These are phyloP conservation scores for Pichia sp. DNA, from an alignment of 1,139 yeast genomes.

Conservation along the genomic window DNA sequence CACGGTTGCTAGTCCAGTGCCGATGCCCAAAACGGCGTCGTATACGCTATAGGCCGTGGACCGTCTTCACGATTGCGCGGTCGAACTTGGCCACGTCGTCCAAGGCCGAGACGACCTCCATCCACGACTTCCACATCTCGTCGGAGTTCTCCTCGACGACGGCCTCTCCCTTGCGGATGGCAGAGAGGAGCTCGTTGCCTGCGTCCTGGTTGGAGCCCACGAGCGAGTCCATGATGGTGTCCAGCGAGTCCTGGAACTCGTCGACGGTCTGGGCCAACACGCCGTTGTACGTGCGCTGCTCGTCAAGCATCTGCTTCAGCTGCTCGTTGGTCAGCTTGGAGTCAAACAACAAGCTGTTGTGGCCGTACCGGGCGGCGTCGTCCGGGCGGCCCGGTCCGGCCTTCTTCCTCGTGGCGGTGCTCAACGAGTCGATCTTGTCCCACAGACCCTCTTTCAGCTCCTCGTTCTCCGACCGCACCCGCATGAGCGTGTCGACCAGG, in stretches of 20 bases:
- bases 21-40: background rate
- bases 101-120: conserved; percentile 1
- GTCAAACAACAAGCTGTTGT: conserved; percentile 8
- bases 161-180: conserved; percentile 1
- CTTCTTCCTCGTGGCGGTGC: background rate
- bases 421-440: conserved; percentile 21
- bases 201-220: conserved; percentile 13
- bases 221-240: conserved; percentile 19
- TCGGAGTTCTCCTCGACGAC: conserved; percentile 5
- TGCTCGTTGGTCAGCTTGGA: conserved; percentile 9
- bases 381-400: background rate
- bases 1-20: too few species aligned
- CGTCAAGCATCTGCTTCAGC: conserved; percentile 15
- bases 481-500: conserved; percentile 24
- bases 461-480: conserved; percentile 21
- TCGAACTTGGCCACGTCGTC: conserved; percentile 3
- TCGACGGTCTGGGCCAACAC: conserved; percentile 22
- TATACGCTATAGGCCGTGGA: conserved; percentile 1
- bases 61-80: background rate
- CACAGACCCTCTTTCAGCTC: conserved; percentile 26
- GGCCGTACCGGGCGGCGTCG: background rate
- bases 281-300: conserved; percentile 23
- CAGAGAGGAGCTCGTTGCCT: background rate
- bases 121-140: conserved; percentile 16
- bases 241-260: conserved; percentile 23